Percentiles rank a stretch among this genome's conserved stretches.
Conservation (phyloP, 129 eudicot genomes). For the Flaveria robusta region DNA sequence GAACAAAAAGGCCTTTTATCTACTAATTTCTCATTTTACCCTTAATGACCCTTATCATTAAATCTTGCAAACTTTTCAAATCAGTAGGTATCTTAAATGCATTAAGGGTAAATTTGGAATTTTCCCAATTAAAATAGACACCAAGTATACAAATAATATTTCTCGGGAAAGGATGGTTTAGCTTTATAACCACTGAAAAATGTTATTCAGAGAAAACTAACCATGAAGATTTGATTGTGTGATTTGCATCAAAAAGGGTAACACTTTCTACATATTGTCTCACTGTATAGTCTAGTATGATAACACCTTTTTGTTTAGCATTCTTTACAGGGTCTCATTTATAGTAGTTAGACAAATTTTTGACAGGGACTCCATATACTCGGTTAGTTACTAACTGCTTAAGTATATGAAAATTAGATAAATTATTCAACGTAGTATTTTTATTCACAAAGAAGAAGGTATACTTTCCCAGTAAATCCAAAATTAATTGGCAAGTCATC, state of each 20-base stretch:
- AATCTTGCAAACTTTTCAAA: background rate
- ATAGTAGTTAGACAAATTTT: background rate
- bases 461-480: constrained; percentile 95
- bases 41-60: background rate
- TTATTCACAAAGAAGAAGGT: constrained; percentile 24
- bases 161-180: background rate
- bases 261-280: background rate
- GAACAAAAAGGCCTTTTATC: background rate
- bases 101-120: background rate
- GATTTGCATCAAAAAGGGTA: background rate
- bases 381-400: constrained; percentile 15
- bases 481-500: constrained; percentile 88
- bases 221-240: background rate
- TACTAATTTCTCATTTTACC: background rate
- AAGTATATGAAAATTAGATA: background rate
- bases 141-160: background rate
- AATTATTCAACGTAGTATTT: background rate
- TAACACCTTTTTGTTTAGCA: constrained; percentile 1
- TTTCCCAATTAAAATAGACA: background rate
- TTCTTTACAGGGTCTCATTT: background rate
- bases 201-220: background rate
- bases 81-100: background rate
- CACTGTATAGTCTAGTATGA: background rate
- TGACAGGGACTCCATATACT: background rate
- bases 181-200: background rate